Evolutionary conservation across 768 basidiomycete species (phyloP).

Genomic region (Mycena polygramma): DNA sequence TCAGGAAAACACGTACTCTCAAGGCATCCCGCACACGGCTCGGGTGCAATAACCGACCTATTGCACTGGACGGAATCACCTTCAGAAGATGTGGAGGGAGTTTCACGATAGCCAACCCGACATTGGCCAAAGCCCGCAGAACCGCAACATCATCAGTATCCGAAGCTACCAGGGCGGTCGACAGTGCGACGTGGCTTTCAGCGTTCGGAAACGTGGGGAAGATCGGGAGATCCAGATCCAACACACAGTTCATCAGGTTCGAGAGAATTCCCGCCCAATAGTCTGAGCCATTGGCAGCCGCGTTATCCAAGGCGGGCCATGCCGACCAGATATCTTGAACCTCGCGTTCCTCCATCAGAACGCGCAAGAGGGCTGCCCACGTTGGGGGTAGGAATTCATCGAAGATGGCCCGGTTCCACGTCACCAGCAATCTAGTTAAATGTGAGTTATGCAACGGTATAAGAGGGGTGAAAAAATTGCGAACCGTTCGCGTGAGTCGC

Average conservation of each 20-base stretch:
- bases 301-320: constrained; percentile 34
- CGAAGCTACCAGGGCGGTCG: constrained; percentile 28
- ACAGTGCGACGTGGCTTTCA: constrained; percentile 39
- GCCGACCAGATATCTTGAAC: constrained; percentile 38
- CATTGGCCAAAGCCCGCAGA: constrained; percentile 25
- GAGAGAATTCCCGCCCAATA: constrained; percentile 32
- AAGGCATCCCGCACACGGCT: constrained; percentile 17
- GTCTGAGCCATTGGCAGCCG: constrained; percentile 1
- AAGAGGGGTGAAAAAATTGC: neutral
- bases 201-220: constrained; percentile 35
- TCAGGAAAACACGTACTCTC: constrained; percentile 16
- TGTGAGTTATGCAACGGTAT: neutral
- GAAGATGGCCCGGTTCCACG: constrained; percentile 41
- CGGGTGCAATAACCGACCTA: constrained; percentile 11
- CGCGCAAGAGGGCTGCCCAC: constrained; percentile 33
- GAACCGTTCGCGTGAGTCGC: constrained; percentile 41
- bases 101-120: constrained; percentile 29
- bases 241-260: constrained; percentile 19
- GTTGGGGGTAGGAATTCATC: constrained; percentile 37
- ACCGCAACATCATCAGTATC: constrained; percentile 9
- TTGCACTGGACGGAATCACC: neutral
- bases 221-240: constrained; percentile 24
- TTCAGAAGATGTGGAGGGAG: constrained; percentile 14
- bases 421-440: constrained; percentile 36
- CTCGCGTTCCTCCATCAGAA: constrained; percentile 32